Base-by-base conservation (phyloP, 2,329 filamentous ascomycete species). In the Byssothecium circinans region DNA sequence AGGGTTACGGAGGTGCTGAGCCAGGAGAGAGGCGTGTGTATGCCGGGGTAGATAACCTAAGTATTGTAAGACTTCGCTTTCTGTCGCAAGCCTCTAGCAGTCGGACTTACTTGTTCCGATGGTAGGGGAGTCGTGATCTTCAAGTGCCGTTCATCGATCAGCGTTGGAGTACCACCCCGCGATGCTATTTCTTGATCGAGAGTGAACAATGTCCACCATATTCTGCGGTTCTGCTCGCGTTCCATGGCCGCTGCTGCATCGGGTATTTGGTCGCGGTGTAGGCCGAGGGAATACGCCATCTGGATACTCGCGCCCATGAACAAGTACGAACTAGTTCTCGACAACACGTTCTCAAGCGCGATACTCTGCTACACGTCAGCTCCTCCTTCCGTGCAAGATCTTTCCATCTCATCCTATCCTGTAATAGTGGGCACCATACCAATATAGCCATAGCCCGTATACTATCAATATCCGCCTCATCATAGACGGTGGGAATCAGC, bases 141-240 rank as follows among this genome's bases (percentile, higher is more conserved):
- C 3, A 68, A 52, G 17, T 60, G 57, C 8, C 64, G 56, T 30
- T 71, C 68, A 30, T 70, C 67, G 12, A 70, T 62, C 8, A 69
- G 44, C 8, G 56, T 62, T 4, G 68, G 68, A 36, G 61, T 69
- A 5, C 68, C 68, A 23, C 67, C 64, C 53, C 67, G 55, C n/a
- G 65, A 64, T 0, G 67, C 67, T 34, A 70, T 56, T 33, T 70
- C 68, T 41, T 67, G 61, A 32, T 71, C 68, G 3, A 71, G 65
- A 1, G 53, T 60, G 36, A 65, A 70, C 8, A 71, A 41, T 8
- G 68, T 69, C 67, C 67, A 71, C 68, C 68, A 71, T 36, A 71
- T 65, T 12, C 68, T 59, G 7, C 68, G 61, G 40, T 68, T 64
- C 29, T 65, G 65, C 30, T 70, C 66, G 22, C 62, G 59, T 23